Percentiles rank a stretch among this genome's conserved stretches.
These are phyloP conservation scores for Capronia coronata DNA, from an alignment of 2,329 filamentous ascomycete genomes.

Conservation along the genomic window DNA sequence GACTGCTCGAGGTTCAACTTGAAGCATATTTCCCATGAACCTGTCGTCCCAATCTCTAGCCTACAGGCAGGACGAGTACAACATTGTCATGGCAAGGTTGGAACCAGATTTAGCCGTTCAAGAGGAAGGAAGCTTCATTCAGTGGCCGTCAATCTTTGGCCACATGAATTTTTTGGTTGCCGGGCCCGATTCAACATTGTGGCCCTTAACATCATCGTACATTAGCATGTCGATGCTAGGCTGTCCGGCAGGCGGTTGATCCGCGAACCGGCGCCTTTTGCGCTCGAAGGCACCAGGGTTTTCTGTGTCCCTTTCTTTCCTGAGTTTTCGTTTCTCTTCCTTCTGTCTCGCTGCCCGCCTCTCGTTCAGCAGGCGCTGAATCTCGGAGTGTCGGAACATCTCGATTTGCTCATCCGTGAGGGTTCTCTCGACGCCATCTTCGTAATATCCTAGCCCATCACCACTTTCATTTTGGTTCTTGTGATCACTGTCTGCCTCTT, in stretches of 20 bases:
- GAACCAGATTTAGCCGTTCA: no score
- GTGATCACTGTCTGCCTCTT: neutral
- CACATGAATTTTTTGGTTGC: constrained; percentile 22
- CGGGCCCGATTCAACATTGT: neutral
- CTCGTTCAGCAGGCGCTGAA: constrained; percentile 62
- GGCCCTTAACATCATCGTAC: constrained; percentile 20
- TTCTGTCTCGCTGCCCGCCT: constrained; percentile 28
- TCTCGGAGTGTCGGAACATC: constrained; percentile 84
- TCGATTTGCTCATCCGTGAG: constrained; percentile 85
- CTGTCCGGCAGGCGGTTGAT: constrained; percentile 3
- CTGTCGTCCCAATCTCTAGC: neutral
- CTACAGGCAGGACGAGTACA: neutral
- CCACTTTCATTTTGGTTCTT: constrained; percentile 30
- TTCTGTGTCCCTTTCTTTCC: neutral
- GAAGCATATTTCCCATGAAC: no score
- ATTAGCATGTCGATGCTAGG: constrained; percentile 12
- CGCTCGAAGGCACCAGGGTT: neutral
- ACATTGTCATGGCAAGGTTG: neutral
- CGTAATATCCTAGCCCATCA: constrained; percentile 73
- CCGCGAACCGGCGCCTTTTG: constrained; percentile 14
- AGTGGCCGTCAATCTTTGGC: constrained; percentile 11
- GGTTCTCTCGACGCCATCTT: constrained; percentile 79
- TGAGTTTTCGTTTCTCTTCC: constrained; percentile 15
- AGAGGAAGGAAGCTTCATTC: no score
- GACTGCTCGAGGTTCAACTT: neutral